phyloP scores from a whole-genome alignment of 345 rosid genomes.

The Populus alba region DNA sequence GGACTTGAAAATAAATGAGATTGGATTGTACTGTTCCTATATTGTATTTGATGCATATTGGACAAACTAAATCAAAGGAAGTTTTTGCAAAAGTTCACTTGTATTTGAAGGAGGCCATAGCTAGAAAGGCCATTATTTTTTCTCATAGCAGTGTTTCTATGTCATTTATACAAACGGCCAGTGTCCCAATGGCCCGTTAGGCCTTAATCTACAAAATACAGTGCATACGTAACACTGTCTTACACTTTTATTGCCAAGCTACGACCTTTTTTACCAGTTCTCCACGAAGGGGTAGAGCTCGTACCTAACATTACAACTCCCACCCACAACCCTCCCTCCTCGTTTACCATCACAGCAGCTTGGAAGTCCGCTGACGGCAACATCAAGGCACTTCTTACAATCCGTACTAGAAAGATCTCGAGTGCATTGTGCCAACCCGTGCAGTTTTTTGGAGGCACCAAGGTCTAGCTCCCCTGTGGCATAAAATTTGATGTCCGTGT shows the following conservation, averaged over 20 bases:
- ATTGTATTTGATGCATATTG: too few relatives aligned
- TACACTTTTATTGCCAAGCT: background rate
- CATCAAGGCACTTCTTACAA: slow-evolving; percentile 7
- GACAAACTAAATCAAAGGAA: too few relatives aligned
- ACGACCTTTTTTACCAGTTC: too few relatives aligned
- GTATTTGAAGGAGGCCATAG: too few relatives aligned
- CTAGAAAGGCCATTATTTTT: too few relatives aligned
- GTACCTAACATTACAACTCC: slow-evolving; percentile 12
- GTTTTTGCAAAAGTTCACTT: too few relatives aligned
- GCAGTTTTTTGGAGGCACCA: background rate
- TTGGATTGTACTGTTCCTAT: too few relatives aligned
- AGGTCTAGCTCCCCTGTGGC: background rate
- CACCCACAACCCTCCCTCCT: slow-evolving; percentile 7
- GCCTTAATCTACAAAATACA: too few relatives aligned
- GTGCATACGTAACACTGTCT: background rate
- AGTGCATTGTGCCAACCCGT: slow-evolving; percentile 14
- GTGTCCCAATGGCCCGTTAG: too few relatives aligned
- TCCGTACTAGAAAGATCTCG: slow-evolving; percentile 2
- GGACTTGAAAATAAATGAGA: too few relatives aligned
- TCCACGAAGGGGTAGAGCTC: background rate
- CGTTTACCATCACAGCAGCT: background rate
- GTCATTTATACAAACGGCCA: too few relatives aligned
- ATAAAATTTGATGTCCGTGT: background rate
- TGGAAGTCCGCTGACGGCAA: background rate
- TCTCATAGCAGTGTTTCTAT: too few relatives aligned